phyloP scores from a whole-genome alignment of 2,329 filamentous ascomycete genomes.

The Xylaria sp. region DNA sequence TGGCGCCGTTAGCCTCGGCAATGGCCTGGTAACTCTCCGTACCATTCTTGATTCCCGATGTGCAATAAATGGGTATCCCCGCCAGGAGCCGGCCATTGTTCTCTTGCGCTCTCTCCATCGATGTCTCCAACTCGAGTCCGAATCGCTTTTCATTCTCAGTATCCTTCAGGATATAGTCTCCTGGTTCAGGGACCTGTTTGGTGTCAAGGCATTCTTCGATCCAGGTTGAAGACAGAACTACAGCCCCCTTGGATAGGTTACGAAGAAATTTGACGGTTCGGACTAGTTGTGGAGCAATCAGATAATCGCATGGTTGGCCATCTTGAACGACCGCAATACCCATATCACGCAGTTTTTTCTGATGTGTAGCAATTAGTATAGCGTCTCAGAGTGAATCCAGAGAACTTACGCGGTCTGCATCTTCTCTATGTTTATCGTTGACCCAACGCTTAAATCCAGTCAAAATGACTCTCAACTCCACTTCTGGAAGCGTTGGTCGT shows the following conservation, averaged over 20 bases:
- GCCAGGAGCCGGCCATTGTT: slow-evolving; percentile 82
- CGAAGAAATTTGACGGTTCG: slow-evolving; percentile 94
- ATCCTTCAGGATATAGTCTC: slow-evolving; percentile 77
- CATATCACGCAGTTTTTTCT: slow-evolving; percentile 84
- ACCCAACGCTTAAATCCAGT: slow-evolving; percentile 89
- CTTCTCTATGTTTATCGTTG: slow-evolving; percentile 76
- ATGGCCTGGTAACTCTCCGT: slow-evolving; percentile 87
- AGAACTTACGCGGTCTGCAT: slow-evolving; percentile 77
- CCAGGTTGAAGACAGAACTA: slow-evolving; percentile 80
- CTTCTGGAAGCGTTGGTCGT: slow-evolving; percentile 70
- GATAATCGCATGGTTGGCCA: slow-evolving; percentile 79
- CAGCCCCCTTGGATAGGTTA: slow-evolving; percentile 82
- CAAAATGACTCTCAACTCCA: slow-evolving; percentile 80
- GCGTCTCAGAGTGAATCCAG: slow-evolving; percentile 18
- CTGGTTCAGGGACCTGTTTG: slow-evolving; percentile 70
- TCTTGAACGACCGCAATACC: slow-evolving; percentile 85
- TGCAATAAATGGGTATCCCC: slow-evolving; percentile 85
- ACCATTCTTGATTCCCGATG: slow-evolving; percentile 80
- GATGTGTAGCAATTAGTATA: slow-evolving; percentile 41
- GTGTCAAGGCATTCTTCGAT: slow-evolving; percentile 80
- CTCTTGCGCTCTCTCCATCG: slow-evolving; percentile 74
- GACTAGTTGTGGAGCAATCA: slow-evolving; percentile 86
- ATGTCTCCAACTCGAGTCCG: slow-evolving; percentile 73
- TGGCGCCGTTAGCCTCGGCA: slow-evolving; percentile 87
- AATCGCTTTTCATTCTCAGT: slow-evolving; percentile 76